phyloP scores from a whole-genome alignment of 2,329 filamentous ascomycete genomes.

The Penicillium sp. region DNA sequence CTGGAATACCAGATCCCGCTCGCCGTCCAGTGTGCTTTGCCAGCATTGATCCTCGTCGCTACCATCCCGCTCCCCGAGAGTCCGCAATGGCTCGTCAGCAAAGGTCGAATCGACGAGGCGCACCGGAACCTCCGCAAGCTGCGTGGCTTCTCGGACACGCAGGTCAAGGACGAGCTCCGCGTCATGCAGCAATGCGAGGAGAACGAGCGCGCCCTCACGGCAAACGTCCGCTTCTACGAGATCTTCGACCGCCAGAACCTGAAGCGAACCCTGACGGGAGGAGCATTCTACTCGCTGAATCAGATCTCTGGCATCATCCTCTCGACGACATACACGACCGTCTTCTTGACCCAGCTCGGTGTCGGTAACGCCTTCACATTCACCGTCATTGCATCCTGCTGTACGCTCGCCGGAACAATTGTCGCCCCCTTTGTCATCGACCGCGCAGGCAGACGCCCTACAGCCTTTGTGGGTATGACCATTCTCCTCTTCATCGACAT shows the following conservation, averaged over 20 bases:
- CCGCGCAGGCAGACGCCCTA: constrained; percentile 40
- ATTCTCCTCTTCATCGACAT: constrained; percentile 41
- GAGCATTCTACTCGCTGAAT: constrained; percentile 42
- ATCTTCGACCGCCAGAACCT: constrained; percentile 43
- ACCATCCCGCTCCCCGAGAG: constrained; percentile 41
- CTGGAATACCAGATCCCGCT: constrained; percentile 43
- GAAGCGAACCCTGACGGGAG: constrained; percentile 41
- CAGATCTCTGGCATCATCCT: constrained; percentile 45
- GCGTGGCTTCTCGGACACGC: constrained; percentile 35
- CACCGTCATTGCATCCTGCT: constrained; percentile 43
- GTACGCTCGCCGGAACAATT: constrained; percentile 42
- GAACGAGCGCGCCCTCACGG: constrained; percentile 29
- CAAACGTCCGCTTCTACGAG: constrained; percentile 39
- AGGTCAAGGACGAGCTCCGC: constrained; percentile 39
- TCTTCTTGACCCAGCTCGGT: constrained; percentile 42
- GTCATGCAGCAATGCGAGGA: constrained; percentile 36
- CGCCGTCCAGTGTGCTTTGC: constrained; percentile 40
- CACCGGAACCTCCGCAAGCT: constrained; percentile 37
- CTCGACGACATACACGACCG: constrained; percentile 44
- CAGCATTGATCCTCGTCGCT: constrained; percentile 34
- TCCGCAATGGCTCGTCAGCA: constrained; percentile 39
- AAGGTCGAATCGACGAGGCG: constrained; percentile 36
- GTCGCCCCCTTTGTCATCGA: constrained; percentile 42
- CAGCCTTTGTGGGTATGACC: constrained; percentile 41
- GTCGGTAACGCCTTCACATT: constrained; percentile 40